phyloP scores from a whole-genome alignment of 179 eudicot genomes.

The Carnegiea gigantea region DNA sequence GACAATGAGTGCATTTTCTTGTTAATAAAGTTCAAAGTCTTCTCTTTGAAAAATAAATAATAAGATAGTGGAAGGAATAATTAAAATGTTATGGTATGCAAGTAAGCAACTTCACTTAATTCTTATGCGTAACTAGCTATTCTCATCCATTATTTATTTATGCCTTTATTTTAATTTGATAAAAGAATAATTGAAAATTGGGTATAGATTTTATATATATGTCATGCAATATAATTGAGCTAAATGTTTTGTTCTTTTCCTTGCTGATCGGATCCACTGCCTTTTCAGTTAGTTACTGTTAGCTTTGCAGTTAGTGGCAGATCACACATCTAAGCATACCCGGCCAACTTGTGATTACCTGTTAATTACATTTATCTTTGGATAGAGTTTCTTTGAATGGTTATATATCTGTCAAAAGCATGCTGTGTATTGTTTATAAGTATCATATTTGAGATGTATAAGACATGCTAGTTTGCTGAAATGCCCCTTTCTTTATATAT shows the following conservation, averaged over 20 bases:
- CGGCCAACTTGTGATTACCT: conserved; percentile 2
- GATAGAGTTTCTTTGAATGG: no score
- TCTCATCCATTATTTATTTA: no score
- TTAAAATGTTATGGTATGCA: conserved; percentile 18
- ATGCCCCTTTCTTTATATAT: no score
- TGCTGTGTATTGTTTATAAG: no score
- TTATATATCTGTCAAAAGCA: no score
- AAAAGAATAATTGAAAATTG: no score
- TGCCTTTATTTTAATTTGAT: no score
- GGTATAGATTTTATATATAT: neutral
- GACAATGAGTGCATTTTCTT: neutral
- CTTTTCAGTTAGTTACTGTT: conserved; percentile 2
- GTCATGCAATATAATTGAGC: neutral
- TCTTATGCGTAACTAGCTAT: conserved; percentile 6
- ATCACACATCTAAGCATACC: neutral
- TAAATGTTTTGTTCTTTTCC: conserved; percentile 2
- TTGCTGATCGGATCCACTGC: neutral
- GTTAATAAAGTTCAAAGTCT: conserved; percentile 4
- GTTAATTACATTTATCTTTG: neutral
- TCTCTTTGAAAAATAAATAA: neutral
- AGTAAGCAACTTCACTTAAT: conserved; percentile 15
- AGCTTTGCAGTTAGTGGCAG: conserved; percentile 6
- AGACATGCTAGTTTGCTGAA: no score
- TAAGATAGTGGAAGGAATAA: neutral
- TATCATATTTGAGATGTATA: no score